Conservation (phyloP, 768 basidiomycete species). For the Boletellus sp. region DNA sequence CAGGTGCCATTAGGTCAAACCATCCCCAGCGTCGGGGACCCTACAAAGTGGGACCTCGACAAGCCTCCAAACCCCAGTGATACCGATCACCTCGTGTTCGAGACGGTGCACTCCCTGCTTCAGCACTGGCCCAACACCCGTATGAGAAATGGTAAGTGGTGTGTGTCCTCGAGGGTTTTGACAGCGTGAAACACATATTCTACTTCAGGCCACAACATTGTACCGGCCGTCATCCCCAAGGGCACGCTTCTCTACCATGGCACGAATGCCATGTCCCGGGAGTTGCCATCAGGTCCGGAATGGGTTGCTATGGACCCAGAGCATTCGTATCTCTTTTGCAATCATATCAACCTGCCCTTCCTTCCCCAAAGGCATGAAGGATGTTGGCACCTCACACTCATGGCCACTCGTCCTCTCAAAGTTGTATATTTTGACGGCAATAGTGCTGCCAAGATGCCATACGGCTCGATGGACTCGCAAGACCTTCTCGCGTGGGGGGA, state of each 20-base stretch:
- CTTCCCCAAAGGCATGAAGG: neutral
- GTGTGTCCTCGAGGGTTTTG: neutral
- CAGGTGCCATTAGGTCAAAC: too few relatives aligned
- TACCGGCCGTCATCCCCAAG: conserved; percentile 32
- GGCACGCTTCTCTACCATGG: conserved; percentile 39
- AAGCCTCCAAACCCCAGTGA: conserved; percentile 20
- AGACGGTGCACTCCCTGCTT: conserved; percentile 28
- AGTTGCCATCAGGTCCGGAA: conserved; percentile 29
- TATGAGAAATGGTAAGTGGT: conserved; percentile 39
- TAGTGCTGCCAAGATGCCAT: conserved; percentile 42
- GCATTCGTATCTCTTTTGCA: conserved; percentile 39
- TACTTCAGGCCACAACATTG: conserved; percentile 19
- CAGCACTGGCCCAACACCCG: conserved; percentile 47
- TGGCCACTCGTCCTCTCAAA: conserved; percentile 33
- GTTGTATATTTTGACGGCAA: conserved; percentile 52
- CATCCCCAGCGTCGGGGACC: too few relatives aligned
- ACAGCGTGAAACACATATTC: neutral
- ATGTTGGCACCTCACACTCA: conserved; percentile 19
- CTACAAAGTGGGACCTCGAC: conserved; percentile 22
- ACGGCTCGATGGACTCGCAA: conserved; percentile 44
- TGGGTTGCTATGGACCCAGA: conserved; percentile 37
- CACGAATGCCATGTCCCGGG: neutral
- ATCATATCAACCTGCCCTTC: neutral
- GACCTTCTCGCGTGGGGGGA: conserved; percentile 45
- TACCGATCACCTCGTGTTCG: conserved; percentile 26